phyloP scores from a whole-genome alignment of 1,139 yeast genomes.

The Yamadazyma dushanensis region DNA sequence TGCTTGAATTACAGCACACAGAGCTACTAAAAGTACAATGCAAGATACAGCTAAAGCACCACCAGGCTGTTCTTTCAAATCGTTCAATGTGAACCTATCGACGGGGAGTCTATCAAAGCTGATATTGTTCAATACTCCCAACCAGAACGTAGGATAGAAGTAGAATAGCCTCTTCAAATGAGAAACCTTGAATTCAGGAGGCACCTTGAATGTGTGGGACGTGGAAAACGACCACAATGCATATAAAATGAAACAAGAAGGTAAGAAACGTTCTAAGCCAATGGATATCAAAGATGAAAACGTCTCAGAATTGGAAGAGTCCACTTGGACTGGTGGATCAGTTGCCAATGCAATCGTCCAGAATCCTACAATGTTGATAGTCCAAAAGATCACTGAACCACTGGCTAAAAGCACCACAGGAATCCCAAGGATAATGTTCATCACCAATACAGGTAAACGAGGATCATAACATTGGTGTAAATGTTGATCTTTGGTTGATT shows the following conservation, averaged over 20 bases:
- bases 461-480: conserved; percentile 65
- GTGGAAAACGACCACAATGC: conserved; percentile 68
- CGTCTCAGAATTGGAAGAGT: conserved; percentile 53
- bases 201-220: conserved; percentile 27
- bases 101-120: conserved; percentile 88
- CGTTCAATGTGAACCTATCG: conserved; percentile 73
- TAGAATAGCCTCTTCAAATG: conserved; percentile 55
- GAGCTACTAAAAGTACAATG: conserved; percentile 44
- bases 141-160: conserved; percentile 85
- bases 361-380: conserved; percentile 65
- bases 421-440: conserved; percentile 60
- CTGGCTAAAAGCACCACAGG: conserved; percentile 59
- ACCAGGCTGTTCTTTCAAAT: conserved; percentile 74
- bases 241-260: conserved; percentile 68
- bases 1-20: conserved; percentile 72
- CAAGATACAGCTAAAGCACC: conserved; percentile 65
- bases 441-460: conserved; percentile 51
- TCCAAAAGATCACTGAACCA: conserved; percentile 64
- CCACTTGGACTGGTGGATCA: conserved; percentile 74
- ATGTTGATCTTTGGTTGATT: conserved; percentile 18
- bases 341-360: conserved; percentile 82
- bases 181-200: conserved; percentile 30
- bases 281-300: conserved; percentile 64
- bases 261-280: conserved; percentile 74
- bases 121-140: conserved; percentile 81